Conservation (phyloP, 2,329 filamentous ascomycete species). For the Cercospora citrullina region DNA sequence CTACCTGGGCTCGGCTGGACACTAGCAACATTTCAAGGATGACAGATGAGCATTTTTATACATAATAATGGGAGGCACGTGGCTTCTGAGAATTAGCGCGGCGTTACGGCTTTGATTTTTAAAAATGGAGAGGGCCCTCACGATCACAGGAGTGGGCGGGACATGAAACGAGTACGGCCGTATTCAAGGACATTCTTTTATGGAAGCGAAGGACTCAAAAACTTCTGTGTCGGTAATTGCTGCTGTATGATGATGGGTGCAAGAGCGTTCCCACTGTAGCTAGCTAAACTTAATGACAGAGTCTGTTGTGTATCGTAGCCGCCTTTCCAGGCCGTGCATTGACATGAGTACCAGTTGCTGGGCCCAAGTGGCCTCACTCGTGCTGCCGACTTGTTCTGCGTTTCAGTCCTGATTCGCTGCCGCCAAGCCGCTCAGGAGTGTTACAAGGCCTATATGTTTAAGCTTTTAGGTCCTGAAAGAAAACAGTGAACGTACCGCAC, state of each 20-base stretch:
- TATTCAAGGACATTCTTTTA: slow-evolving; percentile 6
- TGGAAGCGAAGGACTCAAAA: background rate
- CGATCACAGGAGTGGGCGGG: slow-evolving; percentile 9
- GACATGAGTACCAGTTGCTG: background rate
- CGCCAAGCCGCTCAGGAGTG: background rate
- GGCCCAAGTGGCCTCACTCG: background rate
- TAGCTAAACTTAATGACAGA: slow-evolving; percentile 4
- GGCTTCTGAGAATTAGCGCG: slow-evolving; percentile 10
- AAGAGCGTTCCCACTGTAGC: background rate
- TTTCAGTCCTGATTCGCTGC: background rate
- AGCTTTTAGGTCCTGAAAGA: background rate
- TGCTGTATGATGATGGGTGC: slow-evolving; percentile 2
- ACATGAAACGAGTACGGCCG: background rate
- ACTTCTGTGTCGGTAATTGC: background rate
- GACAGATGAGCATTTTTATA: background rate
- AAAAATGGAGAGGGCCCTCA: background rate
- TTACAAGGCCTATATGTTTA: background rate
- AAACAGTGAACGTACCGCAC: background rate
- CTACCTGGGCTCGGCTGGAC: slow-evolving; percentile 2
- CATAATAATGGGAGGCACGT: background rate
- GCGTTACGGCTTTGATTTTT: slow-evolving; percentile 6
- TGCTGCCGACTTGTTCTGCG: background rate
- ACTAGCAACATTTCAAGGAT: background rate
- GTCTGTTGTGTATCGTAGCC: background rate
- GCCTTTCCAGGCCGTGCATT: background rate